These are phyloP conservation scores for Reticulascus tulasneorum DNA, from an alignment of 2,329 filamentous ascomycete species.

Conservation along the genomic window DNA sequence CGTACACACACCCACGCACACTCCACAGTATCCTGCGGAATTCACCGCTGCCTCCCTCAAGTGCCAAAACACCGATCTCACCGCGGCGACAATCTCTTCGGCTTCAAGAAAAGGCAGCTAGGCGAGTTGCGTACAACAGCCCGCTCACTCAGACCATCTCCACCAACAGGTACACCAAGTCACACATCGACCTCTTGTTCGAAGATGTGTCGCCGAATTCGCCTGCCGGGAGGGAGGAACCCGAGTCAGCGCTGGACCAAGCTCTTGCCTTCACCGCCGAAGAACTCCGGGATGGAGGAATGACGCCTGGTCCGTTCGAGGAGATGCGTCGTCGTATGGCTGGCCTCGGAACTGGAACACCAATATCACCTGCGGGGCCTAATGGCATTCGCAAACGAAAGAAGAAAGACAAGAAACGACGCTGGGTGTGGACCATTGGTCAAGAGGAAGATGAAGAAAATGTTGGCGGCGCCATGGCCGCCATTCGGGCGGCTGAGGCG, in stretches of 20 bases:
- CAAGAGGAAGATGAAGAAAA: slow-evolving; percentile 42
- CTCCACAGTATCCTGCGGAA: slow-evolving; percentile 64
- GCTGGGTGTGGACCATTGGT: slow-evolving; percentile 65
- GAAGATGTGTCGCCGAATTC: slow-evolving; percentile 53
- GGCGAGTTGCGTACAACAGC: slow-evolving; percentile 58
- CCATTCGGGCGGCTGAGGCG: slow-evolving; percentile 30
- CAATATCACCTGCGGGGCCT: slow-evolving; percentile 32
- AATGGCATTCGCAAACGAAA: slow-evolving; percentile 50
- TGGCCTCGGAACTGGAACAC: slow-evolving; percentile 37
- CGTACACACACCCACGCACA: slow-evolving; percentile 55
- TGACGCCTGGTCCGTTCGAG: slow-evolving; percentile 60
- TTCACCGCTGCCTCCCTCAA: slow-evolving; percentile 56
- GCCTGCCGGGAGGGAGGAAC: slow-evolving; percentile 24
- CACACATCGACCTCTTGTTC: slow-evolving; percentile 58
- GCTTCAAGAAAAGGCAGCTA: slow-evolving; percentile 49
- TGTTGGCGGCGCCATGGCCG: slow-evolving; percentile 38
- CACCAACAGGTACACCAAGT: slow-evolving; percentile 58
- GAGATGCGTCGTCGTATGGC: slow-evolving; percentile 58
- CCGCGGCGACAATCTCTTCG: slow-evolving; percentile 51
- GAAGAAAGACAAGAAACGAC: slow-evolving; percentile 55
- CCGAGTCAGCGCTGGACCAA: slow-evolving; percentile 42
- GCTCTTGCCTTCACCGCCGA: slow-evolving; percentile 48
- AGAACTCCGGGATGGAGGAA: slow-evolving; percentile 56
- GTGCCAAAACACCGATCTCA: slow-evolving; percentile 46
- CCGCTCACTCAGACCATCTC: slow-evolving; percentile 61